Evolutionary conservation across 139 green algal genomes (phyloP).

Genomic region (Picochlorum sp.): DNA sequence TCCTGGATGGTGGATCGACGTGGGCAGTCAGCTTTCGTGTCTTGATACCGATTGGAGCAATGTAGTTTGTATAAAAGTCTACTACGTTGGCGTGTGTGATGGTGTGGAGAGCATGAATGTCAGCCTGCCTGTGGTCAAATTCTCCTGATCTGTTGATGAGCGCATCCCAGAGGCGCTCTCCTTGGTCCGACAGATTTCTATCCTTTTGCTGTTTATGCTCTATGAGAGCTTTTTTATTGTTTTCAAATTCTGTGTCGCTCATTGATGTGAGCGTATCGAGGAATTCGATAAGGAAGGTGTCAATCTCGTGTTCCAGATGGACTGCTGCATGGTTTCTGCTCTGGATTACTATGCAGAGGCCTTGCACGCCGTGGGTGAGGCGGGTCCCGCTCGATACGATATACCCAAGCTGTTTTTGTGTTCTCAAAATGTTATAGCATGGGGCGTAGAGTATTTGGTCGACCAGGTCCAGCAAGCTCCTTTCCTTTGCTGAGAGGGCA

Average conservation of each 20-base stretch:
- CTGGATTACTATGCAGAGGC: slow-evolving; percentile 66
- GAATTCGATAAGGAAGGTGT: slow-evolving; percentile 69
- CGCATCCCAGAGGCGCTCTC: slow-evolving; percentile 66
- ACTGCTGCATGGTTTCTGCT: slow-evolving; percentile 29
- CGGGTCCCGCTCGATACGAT: slow-evolving; percentile 63
- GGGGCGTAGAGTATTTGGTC: slow-evolving; percentile 73
- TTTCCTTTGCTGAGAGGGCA: neutral
- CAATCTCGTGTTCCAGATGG: slow-evolving; percentile 61
- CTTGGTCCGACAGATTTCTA: slow-evolving; percentile 62
- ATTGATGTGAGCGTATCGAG: slow-evolving; percentile 24
- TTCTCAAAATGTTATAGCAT: slow-evolving; percentile 74
- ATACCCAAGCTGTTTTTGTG: slow-evolving; percentile 93
- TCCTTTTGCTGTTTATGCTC: slow-evolving; percentile 64
- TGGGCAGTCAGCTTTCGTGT: slow-evolving; percentile 42
- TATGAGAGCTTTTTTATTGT: slow-evolving; percentile 57
- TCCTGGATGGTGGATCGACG: slow-evolving; percentile 15
- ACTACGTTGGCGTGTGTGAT: slow-evolving; percentile 27
- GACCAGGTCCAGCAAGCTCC: slow-evolving; percentile 58
- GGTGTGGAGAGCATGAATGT: slow-evolving; percentile 38
- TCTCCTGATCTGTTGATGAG: slow-evolving; percentile 58
- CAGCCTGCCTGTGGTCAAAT: slow-evolving; percentile 45
- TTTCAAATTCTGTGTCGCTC: slow-evolving; percentile 59
- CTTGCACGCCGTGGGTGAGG: slow-evolving; percentile 75
- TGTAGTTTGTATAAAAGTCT: slow-evolving; percentile 22
- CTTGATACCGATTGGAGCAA: slow-evolving; percentile 12